Conservation (phyloP, 768 basidiomycete species). For the Scleroderma bovista region DNA sequence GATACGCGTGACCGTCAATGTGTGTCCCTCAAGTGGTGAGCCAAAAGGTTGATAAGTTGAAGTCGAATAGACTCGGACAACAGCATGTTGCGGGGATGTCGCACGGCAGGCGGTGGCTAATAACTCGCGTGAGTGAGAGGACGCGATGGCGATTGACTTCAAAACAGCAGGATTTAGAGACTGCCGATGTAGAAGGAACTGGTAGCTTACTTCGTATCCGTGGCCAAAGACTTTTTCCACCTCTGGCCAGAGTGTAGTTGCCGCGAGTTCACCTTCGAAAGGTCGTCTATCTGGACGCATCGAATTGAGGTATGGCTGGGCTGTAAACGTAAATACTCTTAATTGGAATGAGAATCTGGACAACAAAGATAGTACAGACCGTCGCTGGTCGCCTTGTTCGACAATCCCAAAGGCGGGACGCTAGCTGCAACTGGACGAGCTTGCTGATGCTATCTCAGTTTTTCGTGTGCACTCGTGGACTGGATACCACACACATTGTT, state of each 20-base stretch:
- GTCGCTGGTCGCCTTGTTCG: constrained; percentile 84
- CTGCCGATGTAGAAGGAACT: background rate
- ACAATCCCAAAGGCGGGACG: constrained; percentile 90
- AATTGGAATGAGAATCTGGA: background rate
- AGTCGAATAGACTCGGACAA: constrained; percentile 77
- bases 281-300: constrained; percentile 40
- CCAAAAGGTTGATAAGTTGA: constrained; percentile 66
- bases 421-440: constrained; percentile 72
- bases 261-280: constrained; percentile 86
- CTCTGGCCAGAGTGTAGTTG: constrained; percentile 93
- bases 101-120: constrained; percentile 92
- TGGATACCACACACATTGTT: constrained; percentile 39
- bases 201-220: constrained; percentile 81
- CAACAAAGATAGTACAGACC: constrained; percentile 33
- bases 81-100: constrained; percentile 82
- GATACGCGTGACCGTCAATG: constrained; percentile 85
- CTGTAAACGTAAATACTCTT: constrained; percentile 4
- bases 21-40: constrained; percentile 73
- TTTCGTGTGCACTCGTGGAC: background rate
- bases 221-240: constrained; percentile 96
- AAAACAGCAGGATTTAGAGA: background rate
- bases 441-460: constrained; percentile 33
- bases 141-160: constrained; percentile 75
- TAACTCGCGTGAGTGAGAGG: constrained; percentile 62
- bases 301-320: constrained; percentile 14